Evolutionary conservation across 305 asterid species (phyloP), one percentile per base, ranked within the genome.

Genomic region (Rubia occidens): DNA sequence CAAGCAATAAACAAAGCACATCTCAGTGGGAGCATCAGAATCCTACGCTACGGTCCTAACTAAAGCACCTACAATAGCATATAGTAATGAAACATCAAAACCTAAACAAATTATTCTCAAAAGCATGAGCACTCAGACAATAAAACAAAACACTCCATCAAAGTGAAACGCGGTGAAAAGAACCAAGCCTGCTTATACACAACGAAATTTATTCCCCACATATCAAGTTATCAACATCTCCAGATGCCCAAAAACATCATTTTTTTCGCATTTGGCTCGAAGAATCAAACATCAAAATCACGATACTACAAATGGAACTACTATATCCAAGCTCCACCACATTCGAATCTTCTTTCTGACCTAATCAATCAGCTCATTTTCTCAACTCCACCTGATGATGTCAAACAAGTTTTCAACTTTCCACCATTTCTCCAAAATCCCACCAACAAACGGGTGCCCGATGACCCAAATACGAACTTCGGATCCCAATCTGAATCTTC

Each of bases 21-120:
- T 63, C 60, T 70, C 43, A 70, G 62, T 58, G 78, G 47, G 53
- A 80, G 85, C 81, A 83, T 74, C 80, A 77, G 67, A 78, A 78
- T 73, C 76, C 64, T 40, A 72, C 64, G 64, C 64, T 40, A 72
- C 60, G 67, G 80, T 35, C 68, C 71, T 70, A 24, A 74, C 69
- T 70, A 24, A 72, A 40, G 69, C 56, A 59, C 56, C 69, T 78
- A 76, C 78, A 74, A 17, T 55, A 60, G 49, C 53, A 43, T 64
- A 62, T 26, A 26, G 29, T 20, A 72, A 70, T 65, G 44, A 55
- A 35, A 47, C 58, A 51, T 51, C 58, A 74, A 11, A 72, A 61
- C 73, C 42, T 65, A 64, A 61, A 82, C 65, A 39, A 66, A 8
- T 68, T 77, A 75, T 80, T 82, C 81, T 74, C 72, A 69, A 70